These are phyloP conservation scores for Tricholoma hemisulphureum DNA, from an alignment of 768 basidiomycete species.

Conservation along the genomic window DNA sequence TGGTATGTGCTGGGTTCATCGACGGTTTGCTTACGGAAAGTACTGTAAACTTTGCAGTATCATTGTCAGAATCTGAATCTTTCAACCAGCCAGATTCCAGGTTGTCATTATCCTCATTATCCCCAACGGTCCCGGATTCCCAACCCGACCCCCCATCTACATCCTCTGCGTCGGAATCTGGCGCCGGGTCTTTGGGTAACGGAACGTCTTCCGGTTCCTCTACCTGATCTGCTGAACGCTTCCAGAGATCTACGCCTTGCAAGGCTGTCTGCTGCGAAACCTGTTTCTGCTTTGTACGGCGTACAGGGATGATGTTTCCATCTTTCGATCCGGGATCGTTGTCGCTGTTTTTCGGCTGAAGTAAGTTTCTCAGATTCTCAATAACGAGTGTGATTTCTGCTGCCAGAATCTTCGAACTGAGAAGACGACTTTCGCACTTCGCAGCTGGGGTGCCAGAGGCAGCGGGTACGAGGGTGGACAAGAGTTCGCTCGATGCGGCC, in stretches of 20 bases:
- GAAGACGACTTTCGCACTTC: constrained; percentile 69
- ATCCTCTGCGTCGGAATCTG: constrained; percentile 19
- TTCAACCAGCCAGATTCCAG: constrained; percentile 56
- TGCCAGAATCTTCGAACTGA: constrained; percentile 77
- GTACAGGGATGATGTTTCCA: constrained; percentile 13
- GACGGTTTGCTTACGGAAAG: constrained; percentile 19
- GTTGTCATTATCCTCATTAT: constrained; percentile 33
- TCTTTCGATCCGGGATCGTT: constrained; percentile 13
- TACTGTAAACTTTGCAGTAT: constrained; percentile 31
- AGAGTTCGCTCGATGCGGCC: constrained; percentile 47
- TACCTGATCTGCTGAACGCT: background rate
- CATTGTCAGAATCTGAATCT: constrained; percentile 27
- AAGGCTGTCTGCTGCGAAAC: background rate
- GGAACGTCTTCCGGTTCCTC: background rate
- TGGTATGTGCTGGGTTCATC: constrained; percentile 16
- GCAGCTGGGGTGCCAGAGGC: constrained; percentile 43
- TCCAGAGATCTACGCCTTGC: background rate
- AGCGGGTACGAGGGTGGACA: constrained; percentile 31
- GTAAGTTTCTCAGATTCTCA: constrained; percentile 43
- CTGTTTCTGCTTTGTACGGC: constrained; percentile 21
- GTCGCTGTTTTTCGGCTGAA: constrained; percentile 29
- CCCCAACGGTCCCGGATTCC: constrained; percentile 43
- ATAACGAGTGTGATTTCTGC: constrained; percentile 53
- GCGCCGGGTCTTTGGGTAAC: background rate
- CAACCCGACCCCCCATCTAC: constrained; percentile 33